Evolutionary conservation across 768 basidiomycete species (phyloP).

Genomic region (Leccinum aurantiacum): DNA sequence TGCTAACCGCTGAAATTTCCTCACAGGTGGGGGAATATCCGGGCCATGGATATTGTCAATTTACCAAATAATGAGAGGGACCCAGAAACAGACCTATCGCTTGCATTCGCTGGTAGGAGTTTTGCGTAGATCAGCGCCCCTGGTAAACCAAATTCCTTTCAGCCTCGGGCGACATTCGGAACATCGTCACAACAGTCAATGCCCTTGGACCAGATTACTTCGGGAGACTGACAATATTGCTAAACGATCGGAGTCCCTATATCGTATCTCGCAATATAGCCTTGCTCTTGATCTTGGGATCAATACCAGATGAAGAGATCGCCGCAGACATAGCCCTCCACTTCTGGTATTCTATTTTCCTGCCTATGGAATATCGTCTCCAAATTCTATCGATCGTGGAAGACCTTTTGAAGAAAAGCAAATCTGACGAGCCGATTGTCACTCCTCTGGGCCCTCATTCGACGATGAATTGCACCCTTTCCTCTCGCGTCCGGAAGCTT

Average conservation of each 20-base stretch:
- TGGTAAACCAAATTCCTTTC: neutral
- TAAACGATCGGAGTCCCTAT: conserved; percentile 39
- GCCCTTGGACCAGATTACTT: conserved; percentile 40
- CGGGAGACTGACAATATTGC: conserved; percentile 38
- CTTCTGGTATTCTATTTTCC: conserved; percentile 47
- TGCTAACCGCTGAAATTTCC: neutral
- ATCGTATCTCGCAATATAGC: conserved; percentile 41
- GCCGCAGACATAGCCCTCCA: conserved; percentile 49
- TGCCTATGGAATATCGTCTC: conserved; percentile 36
- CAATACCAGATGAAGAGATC: conserved; percentile 29
- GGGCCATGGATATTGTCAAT: conserved; percentile 36
- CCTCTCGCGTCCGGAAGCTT: conserved; percentile 8
- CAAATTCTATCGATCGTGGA: conserved; percentile 23
- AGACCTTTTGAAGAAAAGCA: conserved; percentile 12
- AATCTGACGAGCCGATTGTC: conserved; percentile 2
- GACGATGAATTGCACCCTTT: conserved; percentile 16
- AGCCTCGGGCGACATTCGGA: conserved; percentile 53
- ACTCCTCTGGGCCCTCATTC: conserved; percentile 16
- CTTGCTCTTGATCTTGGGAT: conserved; percentile 43
- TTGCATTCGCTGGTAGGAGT: conserved; percentile 27
- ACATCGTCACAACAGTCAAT: conserved; percentile 46
- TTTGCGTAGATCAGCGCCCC: neutral
- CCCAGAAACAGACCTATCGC: conserved; percentile 18
- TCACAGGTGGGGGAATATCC: conserved; percentile 36
- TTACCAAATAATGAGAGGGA: conserved; percentile 23